Conservation (phyloP, 257 asterid genomes). For the Ajuga chamaepitys region DNA sequence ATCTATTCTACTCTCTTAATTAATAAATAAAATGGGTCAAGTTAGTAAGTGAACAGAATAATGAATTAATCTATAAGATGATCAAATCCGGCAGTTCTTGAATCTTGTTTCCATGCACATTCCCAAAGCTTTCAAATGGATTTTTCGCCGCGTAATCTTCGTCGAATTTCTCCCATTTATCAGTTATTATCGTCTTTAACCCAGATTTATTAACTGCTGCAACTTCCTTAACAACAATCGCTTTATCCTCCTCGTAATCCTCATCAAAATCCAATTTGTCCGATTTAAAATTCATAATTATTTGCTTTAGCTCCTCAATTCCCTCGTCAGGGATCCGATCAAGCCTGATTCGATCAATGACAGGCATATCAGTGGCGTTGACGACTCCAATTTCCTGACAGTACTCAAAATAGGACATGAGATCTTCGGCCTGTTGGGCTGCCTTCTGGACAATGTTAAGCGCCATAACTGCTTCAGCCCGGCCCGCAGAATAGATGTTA, state of each 20-base stretch:
- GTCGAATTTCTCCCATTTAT: conserved; percentile 50
- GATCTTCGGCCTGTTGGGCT: conserved; percentile 46
- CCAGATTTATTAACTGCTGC: neutral
- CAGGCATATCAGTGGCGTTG: conserved; percentile 46
- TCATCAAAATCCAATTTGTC: neutral
- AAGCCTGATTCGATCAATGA: conserved; percentile 33
- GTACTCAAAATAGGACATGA: conserved; percentile 42
- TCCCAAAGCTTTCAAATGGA: conserved; percentile 14
- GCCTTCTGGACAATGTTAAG: conserved; percentile 53
- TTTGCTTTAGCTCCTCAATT: conserved; percentile 54
- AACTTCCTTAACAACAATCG: conserved; percentile 11
- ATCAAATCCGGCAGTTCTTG: conserved; percentile 40
- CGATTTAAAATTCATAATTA: conserved; percentile 25
- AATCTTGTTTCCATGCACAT: neutral
- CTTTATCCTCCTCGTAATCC: neutral
- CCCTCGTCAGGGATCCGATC: conserved; percentile 56
- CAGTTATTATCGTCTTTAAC: conserved; percentile 38
- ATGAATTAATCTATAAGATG: conserved; percentile 12
- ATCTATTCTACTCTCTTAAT: too few relatives aligned
- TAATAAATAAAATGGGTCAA: too few relatives aligned
- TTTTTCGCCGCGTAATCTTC: conserved; percentile 23
- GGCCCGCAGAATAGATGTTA: conserved; percentile 40
- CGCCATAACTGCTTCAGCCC: conserved; percentile 46
- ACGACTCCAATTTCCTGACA: conserved; percentile 60
- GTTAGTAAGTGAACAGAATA: too few relatives aligned